These are phyloP conservation scores for Apiospora hydei DNA, from an alignment of 2,329 filamentous ascomycete genomes.

Conservation along the genomic window DNA sequence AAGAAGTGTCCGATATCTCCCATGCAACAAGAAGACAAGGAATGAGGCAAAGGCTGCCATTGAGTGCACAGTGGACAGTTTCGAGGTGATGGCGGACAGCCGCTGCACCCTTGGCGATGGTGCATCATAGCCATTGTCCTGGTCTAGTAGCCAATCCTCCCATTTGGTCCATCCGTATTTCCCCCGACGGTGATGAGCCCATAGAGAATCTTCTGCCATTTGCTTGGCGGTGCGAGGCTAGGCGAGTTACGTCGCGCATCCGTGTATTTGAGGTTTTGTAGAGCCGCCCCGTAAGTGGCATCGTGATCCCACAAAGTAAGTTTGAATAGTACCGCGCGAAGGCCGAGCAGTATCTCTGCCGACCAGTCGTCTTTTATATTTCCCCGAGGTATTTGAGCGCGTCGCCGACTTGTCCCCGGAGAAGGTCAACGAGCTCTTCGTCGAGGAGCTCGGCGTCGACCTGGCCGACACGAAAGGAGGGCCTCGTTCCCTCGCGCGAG, in stretches of 20 bases:
- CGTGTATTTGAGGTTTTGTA: slow-evolving; percentile 90
- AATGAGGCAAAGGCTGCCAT: slow-evolving; percentile 85
- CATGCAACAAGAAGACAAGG: slow-evolving; percentile 88
- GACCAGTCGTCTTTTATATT: slow-evolving; percentile 86
- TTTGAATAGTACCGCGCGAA: slow-evolving; percentile 88
- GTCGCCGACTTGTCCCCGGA: slow-evolving; percentile 86
- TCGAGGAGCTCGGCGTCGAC: slow-evolving; percentile 95
- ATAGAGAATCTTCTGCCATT: slow-evolving; percentile 83
- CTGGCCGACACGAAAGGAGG: slow-evolving; percentile 92
- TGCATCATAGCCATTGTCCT: slow-evolving; percentile 77
- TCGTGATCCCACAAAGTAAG: slow-evolving; percentile 96
- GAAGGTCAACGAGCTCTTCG: slow-evolving; percentile 85
- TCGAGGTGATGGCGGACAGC: slow-evolving; percentile 74
- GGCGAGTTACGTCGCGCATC: slow-evolving; percentile 75
- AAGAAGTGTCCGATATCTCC: slow-evolving; percentile 87
- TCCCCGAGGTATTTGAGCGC: slow-evolving; percentile 84
- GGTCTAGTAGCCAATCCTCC: slow-evolving; percentile 83
- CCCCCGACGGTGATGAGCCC: slow-evolving; percentile 87
- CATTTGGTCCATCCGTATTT: slow-evolving; percentile 91
- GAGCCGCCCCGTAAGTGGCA: slow-evolving; percentile 89
- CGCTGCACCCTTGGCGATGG: slow-evolving; percentile 57
- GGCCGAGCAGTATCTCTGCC: slow-evolving; percentile 79
- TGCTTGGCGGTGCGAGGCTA: slow-evolving; percentile 74
- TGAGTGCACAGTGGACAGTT: slow-evolving; percentile 77
- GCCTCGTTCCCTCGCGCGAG: slow-evolving; percentile 79